These are phyloP conservation scores for Chenopodium berlandieri DNA, from an alignment of 148 eudicot species.

Conservation along the genomic window DNA sequence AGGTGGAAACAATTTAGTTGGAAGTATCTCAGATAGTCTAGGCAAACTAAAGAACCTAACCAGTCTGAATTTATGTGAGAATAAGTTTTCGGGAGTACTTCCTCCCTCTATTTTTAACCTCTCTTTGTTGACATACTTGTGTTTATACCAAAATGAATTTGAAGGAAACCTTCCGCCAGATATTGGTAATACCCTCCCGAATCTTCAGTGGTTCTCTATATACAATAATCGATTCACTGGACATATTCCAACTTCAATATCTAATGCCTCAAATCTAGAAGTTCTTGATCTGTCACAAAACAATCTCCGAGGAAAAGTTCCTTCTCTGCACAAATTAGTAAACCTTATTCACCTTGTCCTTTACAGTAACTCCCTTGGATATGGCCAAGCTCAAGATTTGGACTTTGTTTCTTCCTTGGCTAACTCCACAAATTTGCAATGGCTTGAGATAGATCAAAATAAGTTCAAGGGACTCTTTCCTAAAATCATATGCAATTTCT, in stretches of 20 bases:
- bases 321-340: constrained; percentile 15
- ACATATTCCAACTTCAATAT: constrained; percentile 20
- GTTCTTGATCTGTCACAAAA: not conserved
- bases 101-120: constrained; percentile 33
- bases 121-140: not conserved
- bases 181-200: constrained; percentile 19
- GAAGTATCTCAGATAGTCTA: constrained; percentile 23
- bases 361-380: constrained; percentile 27
- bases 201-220: constrained; percentile 6
- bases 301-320: constrained; percentile 25
- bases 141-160: constrained; percentile 16
- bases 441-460: constrained; percentile 14
- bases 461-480: constrained; percentile 37
- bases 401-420: constrained; percentile 31
- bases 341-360: constrained; percentile 7
- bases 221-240: constrained; percentile 12
- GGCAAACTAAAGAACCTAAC: constrained; percentile 13
- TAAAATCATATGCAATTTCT: constrained; percentile 31
- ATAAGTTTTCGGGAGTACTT: constrained; percentile 21
- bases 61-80: not conserved
- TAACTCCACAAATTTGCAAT: constrained; percentile 22
- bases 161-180: constrained; percentile 30
- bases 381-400: constrained; percentile 23
- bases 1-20: not conserved
- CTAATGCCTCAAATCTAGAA: constrained; percentile 19